These are phyloP conservation scores for Arachis monticola DNA, from an alignment of 331 rosid species.

Conservation along the genomic window DNA sequence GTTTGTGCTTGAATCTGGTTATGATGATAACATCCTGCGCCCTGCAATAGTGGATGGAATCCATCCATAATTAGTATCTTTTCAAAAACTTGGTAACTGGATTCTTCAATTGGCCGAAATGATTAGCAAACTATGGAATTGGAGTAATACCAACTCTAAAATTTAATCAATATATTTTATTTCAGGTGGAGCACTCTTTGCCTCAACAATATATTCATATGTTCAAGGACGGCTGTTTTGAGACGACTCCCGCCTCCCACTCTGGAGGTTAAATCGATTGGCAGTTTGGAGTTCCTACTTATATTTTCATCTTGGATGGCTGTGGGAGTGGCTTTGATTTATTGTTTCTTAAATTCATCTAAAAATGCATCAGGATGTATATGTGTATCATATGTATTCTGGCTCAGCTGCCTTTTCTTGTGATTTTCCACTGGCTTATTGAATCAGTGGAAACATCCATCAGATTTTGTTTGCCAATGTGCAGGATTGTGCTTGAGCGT, in stretches of 20 bases:
- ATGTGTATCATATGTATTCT: slow-evolving; percentile 33
- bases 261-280: slow-evolving; percentile 76
- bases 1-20: neutral
- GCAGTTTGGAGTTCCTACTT: slow-evolving; percentile 30
- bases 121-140: slow-evolving; percentile 1
- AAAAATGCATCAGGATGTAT: slow-evolving; percentile 38
- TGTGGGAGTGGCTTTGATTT: slow-evolving; percentile 48
- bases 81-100: neutral
- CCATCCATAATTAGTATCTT: slow-evolving; percentile 6
- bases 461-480: slow-evolving; percentile 24
- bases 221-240: slow-evolving; percentile 75
- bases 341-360: slow-evolving; percentile 50
- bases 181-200: slow-evolving; percentile 93
- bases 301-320: slow-evolving; percentile 45
- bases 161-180: slow-evolving; percentile 28
- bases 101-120: slow-evolving; percentile 8
- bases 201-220: slow-evolving; percentile 84
- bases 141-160: slow-evolving; percentile 26
- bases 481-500: slow-evolving; percentile 38
- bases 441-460: slow-evolving; percentile 37
- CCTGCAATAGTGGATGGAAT: neutral
- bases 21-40: neutral
- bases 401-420: slow-evolving; percentile 32
- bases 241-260: slow-evolving; percentile 86
- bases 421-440: slow-evolving; percentile 38